Base-by-base conservation (phyloP, 257 asterid genomes). In the Parsonsia alboflavescens region DNA sequence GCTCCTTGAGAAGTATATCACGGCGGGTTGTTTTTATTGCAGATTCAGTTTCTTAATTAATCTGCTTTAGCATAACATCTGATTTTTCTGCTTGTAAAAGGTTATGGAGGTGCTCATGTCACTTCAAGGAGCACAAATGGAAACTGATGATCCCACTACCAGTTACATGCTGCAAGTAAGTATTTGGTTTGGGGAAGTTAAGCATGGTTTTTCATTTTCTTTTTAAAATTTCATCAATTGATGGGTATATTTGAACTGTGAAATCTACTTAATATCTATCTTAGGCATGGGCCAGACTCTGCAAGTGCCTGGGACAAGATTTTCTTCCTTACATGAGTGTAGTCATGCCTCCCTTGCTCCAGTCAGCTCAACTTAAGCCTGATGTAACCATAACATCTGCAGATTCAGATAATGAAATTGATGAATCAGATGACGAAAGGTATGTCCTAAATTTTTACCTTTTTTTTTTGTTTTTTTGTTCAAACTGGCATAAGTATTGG, bases 231-330 rank as follows among this genome's bases (percentile, higher is more conserved):
- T 19, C 28, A 50, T 36, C 41, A 3, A 7, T 0, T 10, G 52
- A 45, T 10, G 30, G 33, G n/a, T 22, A 30, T 26, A 28, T 36
- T 63, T 54, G 42, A 21, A 39, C 41, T 44, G 33, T 64, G 17
- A 21, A 19, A 26, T 62, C 7, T 28, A 19, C 42, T 33, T 52
- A 15, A 41, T 28, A 17, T 77, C 76, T 75, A 52, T 74, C 79
- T 58, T 72, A 90, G 98, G 98, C 98, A 21, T 93, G 98, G 98
- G 97, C 98, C 74, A 85, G 98, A 73, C 95, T 93, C 61, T 93
- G 98, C 97, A 93, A 93, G 88, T 90, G 98, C 79, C 78, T 93
- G 85, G 97, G 98, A 70, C 97, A 90, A 84, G 98, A 93, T 85
- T 93, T 90, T 84, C 97, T 93, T 77, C 97, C 98, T 73, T 93